A percentile compares a stretch with the other conserved stretches of the same genome.
Conservation (phyloP, 495 filamentous ascomycete genomes). For the Penicillium crystallinum region DNA sequence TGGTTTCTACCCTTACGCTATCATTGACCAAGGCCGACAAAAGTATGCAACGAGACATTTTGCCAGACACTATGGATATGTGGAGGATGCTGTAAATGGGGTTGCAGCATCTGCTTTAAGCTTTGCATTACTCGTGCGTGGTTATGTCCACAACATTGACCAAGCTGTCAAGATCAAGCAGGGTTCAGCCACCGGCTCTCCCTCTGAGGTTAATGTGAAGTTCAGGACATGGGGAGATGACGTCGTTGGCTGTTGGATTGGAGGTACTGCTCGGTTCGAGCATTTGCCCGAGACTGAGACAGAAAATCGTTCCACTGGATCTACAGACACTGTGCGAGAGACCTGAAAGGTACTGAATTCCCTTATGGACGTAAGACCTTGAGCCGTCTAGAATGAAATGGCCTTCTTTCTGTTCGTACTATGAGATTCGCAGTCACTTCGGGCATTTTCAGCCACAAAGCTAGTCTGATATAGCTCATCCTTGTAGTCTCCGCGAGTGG, state of each 20-base stretch:
- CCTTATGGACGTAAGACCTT: too few relatives aligned
- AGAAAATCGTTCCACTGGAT: not conserved
- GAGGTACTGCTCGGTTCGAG: not conserved
- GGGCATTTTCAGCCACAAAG: too few relatives aligned
- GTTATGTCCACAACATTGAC: not conserved
- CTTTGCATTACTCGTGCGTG: constrained; percentile 2
- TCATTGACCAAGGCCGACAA: not conserved
- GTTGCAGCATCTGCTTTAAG: constrained; percentile 9
- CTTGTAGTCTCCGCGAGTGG: not conserved
- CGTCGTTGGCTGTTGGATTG: constrained; percentile 12
- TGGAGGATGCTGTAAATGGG: constrained; percentile 11
- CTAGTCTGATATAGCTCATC: not conserved
- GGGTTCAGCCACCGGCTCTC: constrained; percentile 2
- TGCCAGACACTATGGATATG: constrained; percentile 1
- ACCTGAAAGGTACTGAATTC: not conserved
- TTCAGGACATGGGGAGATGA: constrained; percentile 1
- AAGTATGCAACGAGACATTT: constrained; percentile 10
- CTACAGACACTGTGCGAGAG: not conserved
- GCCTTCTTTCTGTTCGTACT: too few relatives aligned
- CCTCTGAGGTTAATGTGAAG: constrained; percentile 3
- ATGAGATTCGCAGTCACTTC: too few relatives aligned
- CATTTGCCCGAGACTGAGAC: not conserved
- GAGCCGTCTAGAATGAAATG: too few relatives aligned
- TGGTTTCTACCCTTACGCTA: constrained; percentile 9
- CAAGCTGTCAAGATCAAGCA: constrained; percentile 7